Conservation (phyloP, 257 asterid species). For the Solanum boliviense region DNA sequence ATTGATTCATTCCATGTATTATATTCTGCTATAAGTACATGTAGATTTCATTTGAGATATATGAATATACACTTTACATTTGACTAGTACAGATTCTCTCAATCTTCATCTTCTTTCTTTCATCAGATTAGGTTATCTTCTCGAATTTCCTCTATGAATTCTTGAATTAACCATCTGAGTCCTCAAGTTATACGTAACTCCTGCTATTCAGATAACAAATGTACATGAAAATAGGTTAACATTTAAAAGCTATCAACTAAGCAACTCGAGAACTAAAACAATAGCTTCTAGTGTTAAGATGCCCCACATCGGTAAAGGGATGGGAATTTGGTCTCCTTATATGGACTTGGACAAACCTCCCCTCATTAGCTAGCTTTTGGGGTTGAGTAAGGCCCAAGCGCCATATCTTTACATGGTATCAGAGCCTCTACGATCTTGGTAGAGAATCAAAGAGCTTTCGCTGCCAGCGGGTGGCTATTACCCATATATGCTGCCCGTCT, state of each 20-base stretch:
- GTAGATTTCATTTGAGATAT: no score
- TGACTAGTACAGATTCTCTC: not conserved
- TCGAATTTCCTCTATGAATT: not conserved
- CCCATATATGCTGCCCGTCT: conserved; percentile 24
- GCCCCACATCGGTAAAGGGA: no score
- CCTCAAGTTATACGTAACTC: not conserved
- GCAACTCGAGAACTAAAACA: not conserved
- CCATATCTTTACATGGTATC: no score
- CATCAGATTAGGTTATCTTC: not conserved
- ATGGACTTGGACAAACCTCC: no score
- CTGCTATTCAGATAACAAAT: not conserved
- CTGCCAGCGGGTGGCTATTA: no score
- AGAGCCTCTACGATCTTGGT: no score
- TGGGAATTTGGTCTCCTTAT: no score
- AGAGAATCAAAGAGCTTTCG: no score
- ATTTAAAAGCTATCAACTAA: not conserved
- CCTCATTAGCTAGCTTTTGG: no score
- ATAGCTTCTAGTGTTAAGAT: not conserved
- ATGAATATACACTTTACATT: not conserved
- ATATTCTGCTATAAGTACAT: no score
- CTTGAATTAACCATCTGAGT: not conserved
- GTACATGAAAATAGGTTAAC: not conserved
- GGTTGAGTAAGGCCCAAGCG: no score
- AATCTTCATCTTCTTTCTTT: not conserved
- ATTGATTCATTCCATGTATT: no score